These are phyloP conservation scores for Crithidia sp. DNA, from an alignment of 208 protist species.

Conservation along the genomic window DNA sequence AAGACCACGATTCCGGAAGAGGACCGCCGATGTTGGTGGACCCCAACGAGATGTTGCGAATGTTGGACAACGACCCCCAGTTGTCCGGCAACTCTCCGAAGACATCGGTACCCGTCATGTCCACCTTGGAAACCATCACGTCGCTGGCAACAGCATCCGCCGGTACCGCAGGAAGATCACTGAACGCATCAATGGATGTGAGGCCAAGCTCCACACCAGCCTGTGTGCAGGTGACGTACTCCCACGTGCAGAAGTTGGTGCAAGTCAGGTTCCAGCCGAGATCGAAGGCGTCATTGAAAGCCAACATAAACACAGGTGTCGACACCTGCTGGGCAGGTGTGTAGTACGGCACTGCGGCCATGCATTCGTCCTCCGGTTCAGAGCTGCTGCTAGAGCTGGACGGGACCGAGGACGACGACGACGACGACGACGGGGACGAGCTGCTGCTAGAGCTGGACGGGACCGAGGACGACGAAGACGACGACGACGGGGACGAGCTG, in stretches of 20 bases:
- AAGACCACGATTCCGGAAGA: no score
- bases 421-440: slow-evolving; percentile 2
- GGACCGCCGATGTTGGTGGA: no score
- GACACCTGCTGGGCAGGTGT: not conserved
- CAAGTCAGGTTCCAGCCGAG: slow-evolving; percentile 9
- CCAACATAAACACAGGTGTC: slow-evolving; percentile 11
- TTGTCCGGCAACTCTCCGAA: no score
- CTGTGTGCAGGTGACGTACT: slow-evolving; percentile 2
- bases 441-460: not conserved
- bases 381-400: not conserved
- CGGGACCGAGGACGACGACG: slow-evolving; percentile 11
- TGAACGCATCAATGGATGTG: no score
- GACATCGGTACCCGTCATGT: no score
- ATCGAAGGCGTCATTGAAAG: not conserved
- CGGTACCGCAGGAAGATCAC: no score
- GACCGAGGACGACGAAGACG: slow-evolving; percentile 2
- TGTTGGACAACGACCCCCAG: no score
- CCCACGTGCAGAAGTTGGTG: no score
- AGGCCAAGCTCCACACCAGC: slow-evolving; percentile 4
- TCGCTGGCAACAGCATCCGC: no score
- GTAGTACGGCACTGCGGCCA: not conserved
- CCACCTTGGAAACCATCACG: no score
- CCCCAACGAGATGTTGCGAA: no score
- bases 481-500: no score
- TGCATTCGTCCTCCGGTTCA: slow-evolving; percentile 1